Evolutionary conservation across 352 stramenopile species (phyloP).

Genomic region (Phytophthora niederhauseri): DNA sequence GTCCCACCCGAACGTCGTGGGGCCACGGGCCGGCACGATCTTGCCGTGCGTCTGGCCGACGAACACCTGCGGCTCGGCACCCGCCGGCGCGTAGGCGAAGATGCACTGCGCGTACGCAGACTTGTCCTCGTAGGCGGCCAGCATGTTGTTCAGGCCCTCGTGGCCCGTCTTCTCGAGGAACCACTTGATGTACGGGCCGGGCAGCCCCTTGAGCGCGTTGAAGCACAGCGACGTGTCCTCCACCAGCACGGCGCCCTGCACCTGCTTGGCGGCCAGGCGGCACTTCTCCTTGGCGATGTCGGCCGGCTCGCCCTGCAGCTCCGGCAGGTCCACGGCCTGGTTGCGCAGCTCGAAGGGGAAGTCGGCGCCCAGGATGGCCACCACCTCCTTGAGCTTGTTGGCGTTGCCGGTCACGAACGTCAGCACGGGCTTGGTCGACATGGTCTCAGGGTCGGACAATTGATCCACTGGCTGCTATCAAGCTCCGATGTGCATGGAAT

Average conservation of each 20-base stretch:
- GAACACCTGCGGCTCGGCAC: slow-evolving; percentile 92
- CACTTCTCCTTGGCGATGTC: slow-evolving; percentile 97
- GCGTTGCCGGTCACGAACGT: slow-evolving; percentile 89
- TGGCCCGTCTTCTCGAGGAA: slow-evolving; percentile 97
- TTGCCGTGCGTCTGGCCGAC: slow-evolving; percentile 92
- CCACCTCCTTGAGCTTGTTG: slow-evolving; percentile 87
- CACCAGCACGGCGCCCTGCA: slow-evolving; percentile 92
- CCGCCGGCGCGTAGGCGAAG: slow-evolving; percentile 91
- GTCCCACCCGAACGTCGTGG: slow-evolving; percentile 92
- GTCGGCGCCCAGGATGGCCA: slow-evolving; percentile 80
- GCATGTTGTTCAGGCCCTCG: slow-evolving; percentile 94
- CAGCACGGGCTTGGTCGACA: slow-evolving; percentile 52
- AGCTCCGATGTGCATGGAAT: slow-evolving; percentile 23
- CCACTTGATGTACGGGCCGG: slow-evolving; percentile 98
- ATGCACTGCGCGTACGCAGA: slow-evolving; percentile 97
- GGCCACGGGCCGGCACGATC: slow-evolving; percentile 92
- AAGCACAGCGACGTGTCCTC: slow-evolving; percentile 98
- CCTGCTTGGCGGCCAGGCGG: slow-evolving; percentile 82
- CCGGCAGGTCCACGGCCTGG: slow-evolving; percentile 95
- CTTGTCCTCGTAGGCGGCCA: slow-evolving; percentile 95
- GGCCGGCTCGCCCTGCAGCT: slow-evolving; percentile 96
- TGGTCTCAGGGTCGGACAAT: slow-evolving; percentile 11
- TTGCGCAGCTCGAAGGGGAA: slow-evolving; percentile 94
- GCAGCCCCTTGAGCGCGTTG: slow-evolving; percentile 94
- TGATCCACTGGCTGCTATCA: slow-evolving; percentile 3